Percentiles rank a stretch among this genome's conserved stretches.
Conservation (phyloP, 2,329 filamentous ascomycete species). For the Nannizziopsis barbatae region DNA sequence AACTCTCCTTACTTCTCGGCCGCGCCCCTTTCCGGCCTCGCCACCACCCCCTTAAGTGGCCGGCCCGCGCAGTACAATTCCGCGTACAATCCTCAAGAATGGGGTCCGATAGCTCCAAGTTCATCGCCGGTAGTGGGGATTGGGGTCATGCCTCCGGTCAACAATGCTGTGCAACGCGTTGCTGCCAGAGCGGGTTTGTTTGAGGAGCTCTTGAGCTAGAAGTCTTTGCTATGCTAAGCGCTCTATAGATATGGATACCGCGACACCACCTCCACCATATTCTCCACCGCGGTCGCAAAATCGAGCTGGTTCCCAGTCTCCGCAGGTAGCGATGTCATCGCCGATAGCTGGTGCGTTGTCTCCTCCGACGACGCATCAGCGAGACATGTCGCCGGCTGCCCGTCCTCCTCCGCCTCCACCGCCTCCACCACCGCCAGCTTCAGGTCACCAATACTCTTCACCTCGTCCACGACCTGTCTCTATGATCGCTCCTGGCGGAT, state of each 20-base stretch:
- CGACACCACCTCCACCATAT: slow-evolving; percentile 16
- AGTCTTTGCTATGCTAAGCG: neutral
- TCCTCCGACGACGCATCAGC: slow-evolving; percentile 7
- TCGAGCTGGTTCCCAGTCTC: slow-evolving; percentile 8
- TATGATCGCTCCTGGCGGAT: slow-evolving; percentile 9
- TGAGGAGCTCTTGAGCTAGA: neutral
- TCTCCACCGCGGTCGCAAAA: slow-evolving; percentile 13
- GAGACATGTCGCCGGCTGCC: neutral
- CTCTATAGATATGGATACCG: slow-evolving; percentile 14
- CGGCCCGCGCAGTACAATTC: slow-evolving; percentile 33
- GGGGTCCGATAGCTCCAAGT: slow-evolving; percentile 30
- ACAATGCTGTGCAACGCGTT: neutral
- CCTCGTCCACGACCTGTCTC: slow-evolving; percentile 12
- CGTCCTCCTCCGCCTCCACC: neutral
- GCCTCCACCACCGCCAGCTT: neutral
- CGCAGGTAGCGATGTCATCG: slow-evolving; percentile 6
- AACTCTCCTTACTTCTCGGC: slow-evolving; percentile 30
- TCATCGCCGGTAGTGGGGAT: slow-evolving; percentile 12
- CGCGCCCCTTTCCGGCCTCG: slow-evolving; percentile 18
- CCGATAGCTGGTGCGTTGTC: slow-evolving; percentile 2
- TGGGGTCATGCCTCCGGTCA: slow-evolving; percentile 6
- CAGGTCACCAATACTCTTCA: slow-evolving; percentile 1
- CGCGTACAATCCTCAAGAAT: slow-evolving; percentile 41
- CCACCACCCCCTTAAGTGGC: slow-evolving; percentile 33
- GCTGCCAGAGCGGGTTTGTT: neutral